phyloP scores from a whole-genome alignment of 176 grass and related monocot genomes.

The Oropetium thomaeum region DNA sequence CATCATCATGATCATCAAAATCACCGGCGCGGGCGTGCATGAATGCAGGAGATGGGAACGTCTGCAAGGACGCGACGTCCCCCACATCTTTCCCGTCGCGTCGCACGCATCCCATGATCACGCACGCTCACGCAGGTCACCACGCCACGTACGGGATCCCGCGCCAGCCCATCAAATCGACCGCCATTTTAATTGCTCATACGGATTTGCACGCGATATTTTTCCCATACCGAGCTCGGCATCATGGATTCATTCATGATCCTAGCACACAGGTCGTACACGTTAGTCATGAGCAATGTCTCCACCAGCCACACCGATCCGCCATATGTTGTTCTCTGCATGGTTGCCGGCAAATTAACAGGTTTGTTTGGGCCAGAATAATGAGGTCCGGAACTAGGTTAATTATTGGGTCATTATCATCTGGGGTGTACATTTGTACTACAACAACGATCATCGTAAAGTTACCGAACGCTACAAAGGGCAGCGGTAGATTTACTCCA shows the following conservation, averaged over 20 bases:
- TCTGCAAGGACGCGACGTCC: neutral
- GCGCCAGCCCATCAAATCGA: neutral
- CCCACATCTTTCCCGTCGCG: neutral
- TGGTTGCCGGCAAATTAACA: too few species aligned
- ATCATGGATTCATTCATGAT: neutral
- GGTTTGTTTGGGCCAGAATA: neutral
- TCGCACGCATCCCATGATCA: neutral
- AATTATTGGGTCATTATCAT: conserved; percentile 19
- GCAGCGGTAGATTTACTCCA: neutral
- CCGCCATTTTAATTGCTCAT: neutral
- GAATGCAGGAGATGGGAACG: neutral
- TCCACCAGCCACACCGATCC: too few species aligned
- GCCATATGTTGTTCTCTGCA: too few species aligned
- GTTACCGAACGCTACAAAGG: neutral
- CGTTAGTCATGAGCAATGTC: neutral
- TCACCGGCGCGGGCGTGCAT: too few species aligned
- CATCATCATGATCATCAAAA: neutral
- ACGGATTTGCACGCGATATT: neutral
- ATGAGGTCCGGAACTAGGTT: neutral
- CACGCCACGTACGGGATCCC: neutral
- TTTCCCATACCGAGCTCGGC: neutral
- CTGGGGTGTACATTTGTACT: too few species aligned
- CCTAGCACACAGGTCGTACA: too few species aligned
- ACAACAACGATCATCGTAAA: neutral
- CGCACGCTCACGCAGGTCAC: neutral